Evolutionary conservation across 176 grass and related monocot species (phyloP).

Genomic region (Ampelocalamus luodianensis): DNA sequence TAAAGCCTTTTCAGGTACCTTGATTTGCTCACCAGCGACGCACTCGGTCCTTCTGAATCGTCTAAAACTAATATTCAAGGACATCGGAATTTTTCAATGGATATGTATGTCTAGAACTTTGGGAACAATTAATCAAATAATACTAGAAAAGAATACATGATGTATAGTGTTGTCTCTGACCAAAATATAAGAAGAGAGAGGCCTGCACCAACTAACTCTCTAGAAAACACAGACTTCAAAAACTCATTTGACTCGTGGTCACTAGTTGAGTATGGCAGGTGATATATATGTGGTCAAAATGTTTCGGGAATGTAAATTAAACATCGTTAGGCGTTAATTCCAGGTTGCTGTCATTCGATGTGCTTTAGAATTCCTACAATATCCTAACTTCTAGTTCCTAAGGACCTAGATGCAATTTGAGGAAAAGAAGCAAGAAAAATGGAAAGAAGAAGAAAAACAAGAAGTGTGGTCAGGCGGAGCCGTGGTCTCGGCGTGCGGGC

Average conservation of each 20-base stretch:
- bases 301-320: too few species aligned
- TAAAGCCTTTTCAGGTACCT: background rate
- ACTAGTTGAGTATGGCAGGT: background rate
- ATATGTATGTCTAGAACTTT: background rate
- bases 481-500: too few species aligned
- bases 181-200: background rate
- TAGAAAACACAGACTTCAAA: background rate
- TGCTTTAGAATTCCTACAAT: too few species aligned
- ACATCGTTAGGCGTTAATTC: too few species aligned
- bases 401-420: too few species aligned
- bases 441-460: too few species aligned
- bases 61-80: background rate
- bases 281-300: background rate
- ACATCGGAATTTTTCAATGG: background rate
- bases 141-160: background rate
- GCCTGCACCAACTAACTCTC: background rate
- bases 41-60: too few species aligned
- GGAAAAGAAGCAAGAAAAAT: too few species aligned
- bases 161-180: background rate
- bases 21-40: background rate
- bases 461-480: too few species aligned
- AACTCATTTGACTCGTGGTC: background rate
- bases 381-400: too few species aligned
- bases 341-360: too few species aligned
- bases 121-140: background rate